Evolutionary conservation across 2,329 filamentous ascomycete species (phyloP).

Genomic region (Scopulariopsis brevicaulis): DNA sequence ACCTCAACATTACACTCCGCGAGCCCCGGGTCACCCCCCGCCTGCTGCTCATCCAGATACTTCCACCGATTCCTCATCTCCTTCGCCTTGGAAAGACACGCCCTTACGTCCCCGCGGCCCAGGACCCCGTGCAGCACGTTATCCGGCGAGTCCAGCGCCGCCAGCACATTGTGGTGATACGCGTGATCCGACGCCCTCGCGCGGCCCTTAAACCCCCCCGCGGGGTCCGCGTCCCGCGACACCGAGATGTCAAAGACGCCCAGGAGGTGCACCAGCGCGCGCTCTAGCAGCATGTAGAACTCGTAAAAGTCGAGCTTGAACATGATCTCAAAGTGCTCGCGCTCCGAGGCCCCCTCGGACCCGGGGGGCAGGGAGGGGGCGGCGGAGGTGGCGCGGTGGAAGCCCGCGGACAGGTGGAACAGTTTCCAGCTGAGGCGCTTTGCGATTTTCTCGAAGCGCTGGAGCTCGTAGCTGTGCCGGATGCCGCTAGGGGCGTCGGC

Average conservation of each 20-base stretch:
- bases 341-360: not conserved
- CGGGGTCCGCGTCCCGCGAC: constrained; percentile 8
- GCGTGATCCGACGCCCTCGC: constrained; percentile 26
- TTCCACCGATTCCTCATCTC: constrained; percentile 65
- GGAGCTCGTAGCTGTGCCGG: constrained; percentile 5
- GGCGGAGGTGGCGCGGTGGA: constrained; percentile 32
- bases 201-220: constrained; percentile 2
- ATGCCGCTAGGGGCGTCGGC: not conserved
- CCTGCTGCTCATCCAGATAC: constrained; percentile 39
- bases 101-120: constrained; percentile 40
- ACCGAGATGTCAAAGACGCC: constrained; percentile 49
- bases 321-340: constrained; percentile 46
- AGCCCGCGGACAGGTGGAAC: constrained; percentile 45
- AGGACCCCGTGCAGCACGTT: constrained; percentile 47
- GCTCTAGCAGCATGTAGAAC: constrained; percentile 62
- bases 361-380: not conserved
- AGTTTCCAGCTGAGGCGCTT: constrained; percentile 52
- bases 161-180: constrained; percentile 61
- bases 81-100: constrained; percentile 54
- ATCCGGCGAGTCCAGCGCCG: constrained; percentile 41
- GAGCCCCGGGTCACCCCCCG: constrained; percentile 22
- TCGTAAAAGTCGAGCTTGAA: constrained; percentile 73
- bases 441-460: constrained; percentile 9
- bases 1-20: constrained; percentile 49
- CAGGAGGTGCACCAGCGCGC: constrained; percentile 57